Percentiles rank a stretch among this genome's conserved stretches.
These are phyloP conservation scores for Dipteronia dyeriana DNA, from an alignment of 345 rosid genomes.

Conservation along the genomic window DNA sequence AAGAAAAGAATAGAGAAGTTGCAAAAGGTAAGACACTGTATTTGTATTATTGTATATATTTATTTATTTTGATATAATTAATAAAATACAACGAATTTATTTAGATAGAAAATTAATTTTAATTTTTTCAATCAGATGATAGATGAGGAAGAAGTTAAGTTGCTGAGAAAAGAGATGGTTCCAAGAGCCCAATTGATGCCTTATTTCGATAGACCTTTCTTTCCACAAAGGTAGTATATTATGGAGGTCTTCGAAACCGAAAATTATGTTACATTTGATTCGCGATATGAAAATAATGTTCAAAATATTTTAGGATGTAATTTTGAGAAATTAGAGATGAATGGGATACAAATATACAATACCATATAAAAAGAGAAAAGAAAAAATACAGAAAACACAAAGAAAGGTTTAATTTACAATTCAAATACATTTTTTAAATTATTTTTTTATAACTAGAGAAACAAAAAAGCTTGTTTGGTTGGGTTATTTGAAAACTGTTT, in stretches of 20 bases:
- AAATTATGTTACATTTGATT: no score
- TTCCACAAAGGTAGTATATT: constrained; percentile 66
- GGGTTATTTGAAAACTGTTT: no score
- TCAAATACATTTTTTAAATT: no score
- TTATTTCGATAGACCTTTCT: constrained; percentile 71
- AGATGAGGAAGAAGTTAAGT: constrained; percentile 71
- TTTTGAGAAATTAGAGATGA: no score
- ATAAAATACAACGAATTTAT: not conserved
- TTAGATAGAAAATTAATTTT: not conserved
- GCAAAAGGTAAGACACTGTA: constrained; percentile 47
- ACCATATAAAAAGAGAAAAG: no score
- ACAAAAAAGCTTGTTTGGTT: no score
- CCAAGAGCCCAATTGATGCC: constrained; percentile 93
- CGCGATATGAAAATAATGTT: no score
- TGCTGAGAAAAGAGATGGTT: constrained; percentile 80
- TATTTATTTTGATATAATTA: not conserved
- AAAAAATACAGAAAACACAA: no score
- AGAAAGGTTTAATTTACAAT: no score
- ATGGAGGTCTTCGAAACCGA: not conserved
- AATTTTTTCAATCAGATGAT: constrained; percentile 48
- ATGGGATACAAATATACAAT: no score
- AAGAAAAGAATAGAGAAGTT: constrained; percentile 63
- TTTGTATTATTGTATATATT: not conserved
- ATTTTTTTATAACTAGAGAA: no score
- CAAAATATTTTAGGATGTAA: no score